Evolutionary conservation across 352 stramenopile genomes (phyloP).

Genomic region (Phytophthora idaei): DNA sequence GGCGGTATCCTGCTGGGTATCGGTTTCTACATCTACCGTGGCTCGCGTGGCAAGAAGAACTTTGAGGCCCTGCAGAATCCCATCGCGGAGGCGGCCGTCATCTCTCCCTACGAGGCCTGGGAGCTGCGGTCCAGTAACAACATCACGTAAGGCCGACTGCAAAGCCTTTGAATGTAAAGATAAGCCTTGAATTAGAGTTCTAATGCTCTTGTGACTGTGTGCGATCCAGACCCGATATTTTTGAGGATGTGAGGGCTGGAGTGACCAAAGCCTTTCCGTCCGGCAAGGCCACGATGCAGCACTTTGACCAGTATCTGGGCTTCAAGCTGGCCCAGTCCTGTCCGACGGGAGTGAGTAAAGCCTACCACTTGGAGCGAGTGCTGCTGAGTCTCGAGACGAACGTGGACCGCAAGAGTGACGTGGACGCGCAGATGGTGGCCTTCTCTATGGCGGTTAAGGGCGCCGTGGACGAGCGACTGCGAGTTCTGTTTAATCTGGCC

Average conservation of each 20-base stretch:
- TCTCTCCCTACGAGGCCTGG: slow-evolving; percentile 87
- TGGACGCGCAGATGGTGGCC: slow-evolving; percentile 78
- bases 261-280: slow-evolving; percentile 61
- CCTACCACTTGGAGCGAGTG: slow-evolving; percentile 80
- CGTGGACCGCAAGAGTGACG: slow-evolving; percentile 56
- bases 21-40: slow-evolving; percentile 74
- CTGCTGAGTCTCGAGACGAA: slow-evolving; percentile 70
- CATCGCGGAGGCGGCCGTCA: slow-evolving; percentile 74
- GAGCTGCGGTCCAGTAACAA: slow-evolving; percentile 82
- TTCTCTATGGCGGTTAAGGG: slow-evolving; percentile 88
- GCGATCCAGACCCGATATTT: slow-evolving; percentile 49
- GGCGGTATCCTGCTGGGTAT: slow-evolving; percentile 74
- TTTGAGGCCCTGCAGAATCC: slow-evolving; percentile 76
- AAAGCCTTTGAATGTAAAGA: neutral
- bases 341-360: slow-evolving; percentile 67
- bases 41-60: slow-evolving; percentile 77
- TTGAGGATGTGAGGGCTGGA: slow-evolving; percentile 52
- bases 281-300: slow-evolving; percentile 69
- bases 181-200: neutral
- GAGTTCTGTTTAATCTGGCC: slow-evolving; percentile 74
- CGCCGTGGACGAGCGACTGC: slow-evolving; percentile 65
- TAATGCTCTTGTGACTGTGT: slow-evolving; percentile 2
- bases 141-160: slow-evolving; percentile 58
- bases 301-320: slow-evolving; percentile 83
- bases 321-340: slow-evolving; percentile 67